These are phyloP conservation scores for Pythium aquatile DNA, from an alignment of 352 stramenopile species.

Conservation along the genomic window DNA sequence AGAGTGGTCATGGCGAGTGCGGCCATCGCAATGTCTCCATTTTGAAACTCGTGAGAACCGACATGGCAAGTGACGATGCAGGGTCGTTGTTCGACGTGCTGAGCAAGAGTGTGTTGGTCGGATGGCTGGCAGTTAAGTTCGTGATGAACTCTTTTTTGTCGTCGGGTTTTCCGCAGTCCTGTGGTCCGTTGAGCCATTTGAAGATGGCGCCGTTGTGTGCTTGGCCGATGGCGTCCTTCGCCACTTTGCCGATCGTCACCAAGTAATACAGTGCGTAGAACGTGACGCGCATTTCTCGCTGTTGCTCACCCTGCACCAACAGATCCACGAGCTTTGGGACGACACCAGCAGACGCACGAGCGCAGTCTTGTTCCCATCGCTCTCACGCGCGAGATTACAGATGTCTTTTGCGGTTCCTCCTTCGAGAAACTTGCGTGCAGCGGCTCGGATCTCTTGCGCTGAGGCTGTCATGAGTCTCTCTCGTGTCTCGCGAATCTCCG, in stretches of 20 bases:
- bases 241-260: not conserved
- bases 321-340: not conserved
- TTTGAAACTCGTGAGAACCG: no score
- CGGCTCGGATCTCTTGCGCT: no score
- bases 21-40: no score
- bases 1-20: no score
- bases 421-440: no score
- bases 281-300: not conserved
- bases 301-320: not conserved
- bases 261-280: not conserved
- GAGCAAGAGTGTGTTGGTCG: not conserved
- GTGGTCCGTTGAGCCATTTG: not conserved
- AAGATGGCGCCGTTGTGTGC: not conserved
- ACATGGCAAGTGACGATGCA: no score
- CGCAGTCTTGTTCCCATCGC: no score
- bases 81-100: no score
- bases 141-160: not conserved
- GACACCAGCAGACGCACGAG: not conserved
- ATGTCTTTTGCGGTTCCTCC: no score
- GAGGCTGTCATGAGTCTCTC: no score
- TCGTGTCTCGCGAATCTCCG: no score
- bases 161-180: not conserved
- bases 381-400: no score
- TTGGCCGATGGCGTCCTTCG: not conserved
- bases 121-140: not conserved